Evolutionary conservation across 768 basidiomycete species (phyloP).

Genomic region (Hygrophorus russula): DNA sequence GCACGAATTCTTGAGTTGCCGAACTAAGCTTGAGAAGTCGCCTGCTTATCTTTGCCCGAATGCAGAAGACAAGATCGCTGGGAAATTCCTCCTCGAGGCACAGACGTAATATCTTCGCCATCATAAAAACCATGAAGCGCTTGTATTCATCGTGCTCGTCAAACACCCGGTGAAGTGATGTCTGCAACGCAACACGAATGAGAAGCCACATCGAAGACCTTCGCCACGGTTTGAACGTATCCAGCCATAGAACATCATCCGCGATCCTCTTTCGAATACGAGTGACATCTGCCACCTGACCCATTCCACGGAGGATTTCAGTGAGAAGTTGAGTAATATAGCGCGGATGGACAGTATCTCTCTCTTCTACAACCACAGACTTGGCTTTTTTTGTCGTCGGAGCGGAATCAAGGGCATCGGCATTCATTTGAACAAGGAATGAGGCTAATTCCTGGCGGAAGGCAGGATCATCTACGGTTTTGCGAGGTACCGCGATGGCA

Average conservation of each 20-base stretch:
- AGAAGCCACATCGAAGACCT: constrained; percentile 40
- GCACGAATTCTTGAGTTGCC: constrained; percentile 12
- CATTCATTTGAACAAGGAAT: constrained; percentile 27
- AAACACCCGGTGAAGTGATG: constrained; percentile 14
- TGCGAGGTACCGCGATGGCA: constrained; percentile 24
- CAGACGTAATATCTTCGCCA: constrained; percentile 17
- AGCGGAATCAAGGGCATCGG: constrained; percentile 21
- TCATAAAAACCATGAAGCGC: constrained; percentile 32
- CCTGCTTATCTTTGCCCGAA: constrained; percentile 24
- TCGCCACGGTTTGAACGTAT: constrained; percentile 32
- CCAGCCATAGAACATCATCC: constrained; percentile 35
- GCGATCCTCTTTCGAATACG: constrained; percentile 30
- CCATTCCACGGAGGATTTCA: constrained; percentile 32
- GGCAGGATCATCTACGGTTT: constrained; percentile 13
- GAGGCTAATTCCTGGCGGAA: constrained; percentile 25
- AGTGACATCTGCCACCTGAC: constrained; percentile 15
- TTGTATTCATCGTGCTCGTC: constrained; percentile 26
- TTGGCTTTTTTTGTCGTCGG: constrained; percentile 27
- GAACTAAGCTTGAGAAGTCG: constrained; percentile 27
- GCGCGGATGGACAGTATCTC: constrained; percentile 31
- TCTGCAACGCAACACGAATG: constrained; percentile 34
- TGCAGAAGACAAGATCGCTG: constrained; percentile 25
- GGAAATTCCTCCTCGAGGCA: constrained; percentile 13
- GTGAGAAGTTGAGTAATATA: constrained; percentile 39
- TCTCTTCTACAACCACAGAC: constrained; percentile 21